Conservation (phyloP, 306 rosid genomes). For the Oemleria cerasiformis region DNA sequence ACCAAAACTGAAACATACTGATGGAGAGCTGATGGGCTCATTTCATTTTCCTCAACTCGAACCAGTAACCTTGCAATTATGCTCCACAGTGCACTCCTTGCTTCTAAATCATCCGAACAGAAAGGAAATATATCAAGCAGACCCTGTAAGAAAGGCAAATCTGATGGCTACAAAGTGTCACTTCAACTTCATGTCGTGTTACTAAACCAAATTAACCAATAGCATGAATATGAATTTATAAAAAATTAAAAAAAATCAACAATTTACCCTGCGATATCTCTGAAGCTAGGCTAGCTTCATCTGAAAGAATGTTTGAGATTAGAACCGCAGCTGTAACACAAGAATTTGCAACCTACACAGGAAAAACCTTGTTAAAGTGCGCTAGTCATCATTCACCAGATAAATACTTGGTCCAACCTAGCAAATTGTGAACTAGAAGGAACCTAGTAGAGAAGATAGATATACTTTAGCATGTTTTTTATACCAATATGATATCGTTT, state of each 20-base stretch:
- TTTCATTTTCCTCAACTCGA: conserved; percentile 54
- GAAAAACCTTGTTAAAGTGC: conserved; percentile 4
- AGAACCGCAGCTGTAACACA: conserved; percentile 80
- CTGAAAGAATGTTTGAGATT: conserved; percentile 81
- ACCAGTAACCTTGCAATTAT: conserved; percentile 60
- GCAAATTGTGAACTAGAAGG: not conserved
- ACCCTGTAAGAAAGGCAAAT: conserved; percentile 62
- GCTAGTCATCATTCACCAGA: not conserved
- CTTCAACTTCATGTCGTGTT: not conserved
- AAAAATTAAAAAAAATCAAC: conserved; percentile 11
- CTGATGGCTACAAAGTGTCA: conserved; percentile 41
- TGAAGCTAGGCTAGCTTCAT: conserved; percentile 46
- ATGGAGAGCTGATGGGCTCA: conserved; percentile 48
- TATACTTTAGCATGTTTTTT: not conserved
- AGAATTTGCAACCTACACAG: conserved; percentile 67
- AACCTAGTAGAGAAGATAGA: not conserved
- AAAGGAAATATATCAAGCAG: conserved; percentile 82
- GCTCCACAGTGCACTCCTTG: conserved; percentile 85
- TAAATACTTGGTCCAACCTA: not conserved
- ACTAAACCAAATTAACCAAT: conserved; percentile 1
- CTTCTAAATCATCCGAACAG: conserved; percentile 77
- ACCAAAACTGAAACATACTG: conserved; percentile 57
- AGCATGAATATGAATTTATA: conserved; percentile 1
- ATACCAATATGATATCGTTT: too few species aligned
- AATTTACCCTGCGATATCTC: conserved; percentile 62